Evolutionary conservation across 805 yeast genomes (phyloP).

Genomic region (Wickerhamiella domercqiae): DNA sequence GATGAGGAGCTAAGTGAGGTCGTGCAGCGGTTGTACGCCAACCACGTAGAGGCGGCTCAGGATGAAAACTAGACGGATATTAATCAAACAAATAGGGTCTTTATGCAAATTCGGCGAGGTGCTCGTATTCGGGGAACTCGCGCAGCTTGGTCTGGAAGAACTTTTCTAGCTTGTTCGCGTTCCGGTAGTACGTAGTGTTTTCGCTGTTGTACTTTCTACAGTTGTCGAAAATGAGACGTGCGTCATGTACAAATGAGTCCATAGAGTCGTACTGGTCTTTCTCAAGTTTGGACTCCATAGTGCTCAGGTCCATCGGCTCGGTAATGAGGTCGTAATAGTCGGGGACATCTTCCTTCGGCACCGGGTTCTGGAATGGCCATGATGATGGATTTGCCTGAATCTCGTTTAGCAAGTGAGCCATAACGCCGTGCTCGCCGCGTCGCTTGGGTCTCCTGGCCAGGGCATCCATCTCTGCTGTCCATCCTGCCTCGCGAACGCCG

Average conservation of each 20-base stretch:
- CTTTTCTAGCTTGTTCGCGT: conserved; percentile 87
- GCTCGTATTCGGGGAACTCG: conserved; percentile 86
- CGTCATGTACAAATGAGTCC: conserved; percentile 84
- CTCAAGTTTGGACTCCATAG: conserved; percentile 88
- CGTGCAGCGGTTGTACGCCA: conserved; percentile 57
- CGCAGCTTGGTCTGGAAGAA: conserved; percentile 67
- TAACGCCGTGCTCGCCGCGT: conserved; percentile 85
- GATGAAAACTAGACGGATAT: background rate
- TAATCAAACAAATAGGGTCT: background rate
- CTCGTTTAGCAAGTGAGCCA: conserved; percentile 79
- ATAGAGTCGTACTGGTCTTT: conserved; percentile 80
- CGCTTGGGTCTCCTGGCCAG: conserved; percentile 88
- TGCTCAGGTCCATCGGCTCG: conserved; percentile 94
- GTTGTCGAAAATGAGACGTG: conserved; percentile 71
- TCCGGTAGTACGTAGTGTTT: conserved; percentile 85
- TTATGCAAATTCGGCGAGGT: conserved; percentile 55
- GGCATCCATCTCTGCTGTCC: conserved; percentile 98
- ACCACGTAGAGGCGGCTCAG: background rate
- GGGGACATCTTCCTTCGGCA: conserved; percentile 82
- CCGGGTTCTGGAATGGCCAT: conserved; percentile 95
- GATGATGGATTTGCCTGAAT: conserved; percentile 90
- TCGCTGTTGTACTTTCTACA: conserved; percentile 90
- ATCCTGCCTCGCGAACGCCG: conserved; percentile 84
- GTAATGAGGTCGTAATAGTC: conserved; percentile 93
- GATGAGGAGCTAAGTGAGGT: conserved; percentile 73